These are phyloP conservation scores for Cordyceps javanica DNA, from an alignment of 2,329 filamentous ascomycete species.

Conservation along the genomic window DNA sequence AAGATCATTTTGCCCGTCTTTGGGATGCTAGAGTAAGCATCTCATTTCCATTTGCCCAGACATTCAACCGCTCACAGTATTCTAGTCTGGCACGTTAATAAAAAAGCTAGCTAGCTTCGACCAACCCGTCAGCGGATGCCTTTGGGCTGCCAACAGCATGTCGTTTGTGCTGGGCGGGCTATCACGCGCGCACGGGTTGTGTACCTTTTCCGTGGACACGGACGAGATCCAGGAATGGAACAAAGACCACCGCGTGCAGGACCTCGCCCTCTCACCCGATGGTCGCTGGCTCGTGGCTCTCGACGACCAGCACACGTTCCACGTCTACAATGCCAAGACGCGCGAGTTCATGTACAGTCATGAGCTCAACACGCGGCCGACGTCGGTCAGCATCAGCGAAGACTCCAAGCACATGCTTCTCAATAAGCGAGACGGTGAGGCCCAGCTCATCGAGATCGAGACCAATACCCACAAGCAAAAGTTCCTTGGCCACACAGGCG, in stretches of 20 bases:
- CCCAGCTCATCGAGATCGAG: conserved; percentile 72
- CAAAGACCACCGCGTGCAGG: conserved; percentile 69
- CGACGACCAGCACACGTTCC: conserved; percentile 61
- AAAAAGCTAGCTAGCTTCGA: conserved; percentile 62
- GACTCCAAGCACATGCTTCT: conserved; percentile 79
- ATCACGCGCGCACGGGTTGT: conserved; percentile 59
- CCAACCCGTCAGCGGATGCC: conserved; percentile 82
- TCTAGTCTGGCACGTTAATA: conserved; percentile 56
- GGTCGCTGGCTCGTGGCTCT: conserved; percentile 75
- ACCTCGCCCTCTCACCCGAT: conserved; percentile 76
- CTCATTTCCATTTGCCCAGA: not conserved
- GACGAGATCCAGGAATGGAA: conserved; percentile 60
- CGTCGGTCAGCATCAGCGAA: conserved; percentile 72
- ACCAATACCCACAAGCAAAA: conserved; percentile 65
- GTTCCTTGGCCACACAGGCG: conserved; percentile 71
- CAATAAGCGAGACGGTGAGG: conserved; percentile 70
- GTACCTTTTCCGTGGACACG: conserved; percentile 63
- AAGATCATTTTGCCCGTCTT: conserved; percentile 65
- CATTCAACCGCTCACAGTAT: conserved; percentile 17
- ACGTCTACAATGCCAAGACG: conserved; percentile 76
- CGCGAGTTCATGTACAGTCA: conserved; percentile 71
- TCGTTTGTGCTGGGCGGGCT: conserved; percentile 76
- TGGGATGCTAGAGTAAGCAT: conserved; percentile 64
- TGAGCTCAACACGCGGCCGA: conserved; percentile 58
- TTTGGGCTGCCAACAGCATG: conserved; percentile 76